phyloP scores from a whole-genome alignment of 2,329 filamentous ascomycete genomes.

The Bipolaris victoriae region DNA sequence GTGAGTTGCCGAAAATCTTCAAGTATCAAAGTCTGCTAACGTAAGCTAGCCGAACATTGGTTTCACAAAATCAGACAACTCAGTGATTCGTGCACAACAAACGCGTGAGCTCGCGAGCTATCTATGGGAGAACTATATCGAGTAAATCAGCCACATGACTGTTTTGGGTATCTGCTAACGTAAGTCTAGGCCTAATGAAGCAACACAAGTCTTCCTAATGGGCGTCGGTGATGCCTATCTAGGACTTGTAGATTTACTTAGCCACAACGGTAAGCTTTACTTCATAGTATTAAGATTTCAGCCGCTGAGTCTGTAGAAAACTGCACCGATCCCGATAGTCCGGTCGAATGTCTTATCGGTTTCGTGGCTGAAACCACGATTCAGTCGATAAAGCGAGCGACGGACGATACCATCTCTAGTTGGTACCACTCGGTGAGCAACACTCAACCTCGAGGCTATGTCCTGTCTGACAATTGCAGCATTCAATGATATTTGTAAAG shows the following conservation, averaged over 20 bases:
- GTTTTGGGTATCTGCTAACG: slow-evolving; percentile 8
- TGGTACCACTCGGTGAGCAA: slow-evolving; percentile 76
- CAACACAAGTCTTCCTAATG: slow-evolving; percentile 79
- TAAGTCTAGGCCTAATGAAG: slow-evolving; percentile 58
- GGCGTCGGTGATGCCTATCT: slow-evolving; percentile 89
- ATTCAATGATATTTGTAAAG: slow-evolving; percentile 80
- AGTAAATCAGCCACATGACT: slow-evolving; percentile 54
- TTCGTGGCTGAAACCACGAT: slow-evolving; percentile 79
- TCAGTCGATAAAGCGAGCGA: slow-evolving; percentile 69
- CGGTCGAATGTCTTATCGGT: slow-evolving; percentile 73
- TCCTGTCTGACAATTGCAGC: slow-evolving; percentile 44
- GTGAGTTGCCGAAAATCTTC: slow-evolving; percentile 48
- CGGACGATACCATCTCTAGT: slow-evolving; percentile 73
- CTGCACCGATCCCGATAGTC: slow-evolving; percentile 63
- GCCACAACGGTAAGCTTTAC: slow-evolving; percentile 67
- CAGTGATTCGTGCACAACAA: slow-evolving; percentile 49
- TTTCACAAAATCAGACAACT: slow-evolving; percentile 57
- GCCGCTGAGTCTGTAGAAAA: slow-evolving; percentile 47
- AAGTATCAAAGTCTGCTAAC: slow-evolving; percentile 5
- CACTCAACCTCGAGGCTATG: neutral
- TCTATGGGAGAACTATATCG: slow-evolving; percentile 96
- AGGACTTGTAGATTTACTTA: slow-evolving; percentile 80
- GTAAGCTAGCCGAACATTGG: slow-evolving; percentile 26
- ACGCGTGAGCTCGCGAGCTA: slow-evolving; percentile 79
- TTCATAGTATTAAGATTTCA: neutral